Base-by-base conservation (phyloP, 2,329 filamentous ascomycete species). In the Amauroascus niger region DNA sequence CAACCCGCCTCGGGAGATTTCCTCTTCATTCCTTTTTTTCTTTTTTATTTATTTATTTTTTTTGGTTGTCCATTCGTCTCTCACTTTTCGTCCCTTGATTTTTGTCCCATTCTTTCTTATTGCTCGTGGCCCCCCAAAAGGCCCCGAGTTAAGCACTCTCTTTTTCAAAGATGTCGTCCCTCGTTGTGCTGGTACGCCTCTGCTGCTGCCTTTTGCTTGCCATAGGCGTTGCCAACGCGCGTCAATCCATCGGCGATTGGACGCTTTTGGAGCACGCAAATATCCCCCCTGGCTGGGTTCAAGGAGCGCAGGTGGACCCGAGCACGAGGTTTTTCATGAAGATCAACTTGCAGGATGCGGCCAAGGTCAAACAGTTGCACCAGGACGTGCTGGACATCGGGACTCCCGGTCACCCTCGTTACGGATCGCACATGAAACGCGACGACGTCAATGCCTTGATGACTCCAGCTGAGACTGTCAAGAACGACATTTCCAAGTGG, bases 371-470 rank as follows among this genome's bases (percentile, higher is more conserved):
- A 2, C 66, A 74, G 5, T 76, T 86, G 49, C 80, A 84, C 63
- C 74, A 79, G 61, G 74, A 70, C 5, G 73, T 83, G 8, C 72
- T 82, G 54, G 77, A 81, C 40, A 72, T 86, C 30, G 83, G 83
- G 0, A 80, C 79, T 0, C 83, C 83, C 0, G 73, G 71, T 28
- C 75, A 82, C 59, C 66, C 73, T 1, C 71, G 69, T 18, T 86
- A 86, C 63, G 82, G 82, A 32, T 70, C 76, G 59, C 79, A 85
- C 60, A 67, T 86, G 67, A 80, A 76, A 54, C 76, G 76, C 14
- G 74, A 81, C 30, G 75, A 84, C 60, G 65, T 85, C 35, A 76
- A 76, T 30, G 68, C 71, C 0, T 71, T 79, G 52, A 69, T 82
- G 39, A 76, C 75, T 14, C 80, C 81, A 0, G 67, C 71, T 1